Conservation (phyloP, 257 asterid genomes). For the Nicotiana tabacum region DNA sequence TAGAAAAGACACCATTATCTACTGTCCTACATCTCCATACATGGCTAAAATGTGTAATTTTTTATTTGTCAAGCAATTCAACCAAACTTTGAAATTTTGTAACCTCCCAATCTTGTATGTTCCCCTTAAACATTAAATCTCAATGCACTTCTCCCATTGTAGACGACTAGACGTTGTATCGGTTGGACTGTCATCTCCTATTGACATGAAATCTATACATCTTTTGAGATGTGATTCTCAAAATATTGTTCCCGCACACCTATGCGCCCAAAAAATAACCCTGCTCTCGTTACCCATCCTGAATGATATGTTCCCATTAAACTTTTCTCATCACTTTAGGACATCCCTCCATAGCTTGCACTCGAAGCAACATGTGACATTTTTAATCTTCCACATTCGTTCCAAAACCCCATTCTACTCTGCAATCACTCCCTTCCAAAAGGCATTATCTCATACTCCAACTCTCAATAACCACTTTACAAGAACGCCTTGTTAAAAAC, state of each 20-base stretch:
- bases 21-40: too few relatives aligned
- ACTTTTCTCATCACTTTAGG: background rate
- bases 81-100: too few relatives aligned
- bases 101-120: too few relatives aligned
- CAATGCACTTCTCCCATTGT: too few relatives aligned
- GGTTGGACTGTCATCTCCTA: too few relatives aligned
- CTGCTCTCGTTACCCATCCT: background rate
- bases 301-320: background rate
- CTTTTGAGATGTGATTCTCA: too few relatives aligned
- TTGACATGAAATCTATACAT: too few relatives aligned
- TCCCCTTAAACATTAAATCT: too few relatives aligned
- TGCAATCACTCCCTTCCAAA: background rate
- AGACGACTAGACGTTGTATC: too few relatives aligned
- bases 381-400: background rate
- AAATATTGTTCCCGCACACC: background rate
- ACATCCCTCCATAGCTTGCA: background rate
- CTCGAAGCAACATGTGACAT: background rate
- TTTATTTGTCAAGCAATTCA: too few relatives aligned
- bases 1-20: too few relatives aligned
- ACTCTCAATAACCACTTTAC: background rate
- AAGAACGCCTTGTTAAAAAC: background rate
- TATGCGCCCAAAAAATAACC: background rate
- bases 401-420: background rate
- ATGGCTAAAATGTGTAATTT: too few relatives aligned
- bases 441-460: background rate